Evolutionary conservation across 202 grass and related monocot species (phyloP), one percentile per base, ranked within the genome.

Genomic region (Zizania palustris): DNA sequence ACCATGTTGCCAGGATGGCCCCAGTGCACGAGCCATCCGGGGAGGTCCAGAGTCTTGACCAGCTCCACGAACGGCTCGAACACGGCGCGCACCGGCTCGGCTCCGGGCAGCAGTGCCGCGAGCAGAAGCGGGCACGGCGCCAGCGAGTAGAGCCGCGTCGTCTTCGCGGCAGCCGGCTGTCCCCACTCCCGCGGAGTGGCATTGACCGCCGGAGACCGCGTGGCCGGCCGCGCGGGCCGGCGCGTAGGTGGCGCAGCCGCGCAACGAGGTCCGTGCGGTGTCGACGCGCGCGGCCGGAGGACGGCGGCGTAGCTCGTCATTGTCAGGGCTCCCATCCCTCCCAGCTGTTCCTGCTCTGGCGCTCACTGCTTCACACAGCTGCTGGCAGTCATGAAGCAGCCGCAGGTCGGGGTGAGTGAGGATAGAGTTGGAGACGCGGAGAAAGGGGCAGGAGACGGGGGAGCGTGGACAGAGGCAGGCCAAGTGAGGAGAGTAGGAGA

Each of bases 1-100:
- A n/a, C n/a, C 96, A 98, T 98, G 74, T 95, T 98, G 66, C 89
- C 96, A 3, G 95, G 91, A 60, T 98, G 95, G 2, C 91, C 95
- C 95, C 95, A 98, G 81, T 98, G 91, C 78, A 98, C 91, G 80
- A 98, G 89, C 95, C 87, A 98, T 7, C 84, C 87, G 18, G 91
- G 85, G 43, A 95, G 89, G 71, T 58, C 71, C 56, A 11, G 87
- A 15, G 89, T 90, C 89, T 90, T 90, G 74, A 98, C 87, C 18
- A 98, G 56, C 63, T 95, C 91, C 22, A 79, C 96, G 84, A 98
- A 90, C 35, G 96, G 91, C 74, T 60, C 72, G 76, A 98, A 95
- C 45, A 81, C 59, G 63, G 89, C 87, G 19, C 79, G 36, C 67
- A 90, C 71, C 7, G 72, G 45, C 58, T 83, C 85, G 34, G 87